Percentiles rank a stretch among this genome's conserved stretches.
Conservation (phyloP, 257 asterid genomes). For the Solanum tarapatanum region DNA sequence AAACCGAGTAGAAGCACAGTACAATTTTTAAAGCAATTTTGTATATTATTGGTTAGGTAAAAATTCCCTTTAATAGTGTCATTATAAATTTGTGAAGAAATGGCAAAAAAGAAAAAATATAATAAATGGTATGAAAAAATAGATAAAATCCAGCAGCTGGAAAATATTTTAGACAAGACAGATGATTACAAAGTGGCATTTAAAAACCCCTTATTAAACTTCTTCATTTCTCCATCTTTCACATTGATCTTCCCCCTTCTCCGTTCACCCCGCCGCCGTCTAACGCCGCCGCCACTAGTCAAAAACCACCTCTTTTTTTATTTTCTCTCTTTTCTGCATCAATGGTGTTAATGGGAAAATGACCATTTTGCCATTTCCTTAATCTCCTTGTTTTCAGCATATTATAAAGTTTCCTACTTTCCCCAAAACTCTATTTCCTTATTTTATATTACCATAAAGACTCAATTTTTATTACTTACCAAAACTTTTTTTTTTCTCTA, state of each 20-base stretch:
- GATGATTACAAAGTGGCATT: not conserved
- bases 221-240: not conserved
- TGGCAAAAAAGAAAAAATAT: not conserved
- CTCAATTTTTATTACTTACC: constrained; percentile 4
- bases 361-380: constrained; percentile 6
- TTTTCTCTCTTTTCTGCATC: not conserved
- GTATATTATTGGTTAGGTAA: not conserved
- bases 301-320: not conserved
- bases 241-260: not conserved
- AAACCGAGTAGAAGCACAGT: not conserved
- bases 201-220: not conserved
- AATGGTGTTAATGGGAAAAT: not conserved
- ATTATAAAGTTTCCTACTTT: not conserved
- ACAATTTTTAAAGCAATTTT: not conserved
- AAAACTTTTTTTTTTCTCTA: not conserved
- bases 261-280: not conserved
- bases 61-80: not conserved
- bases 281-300: not conserved
- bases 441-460: not conserved
- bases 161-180: not conserved
- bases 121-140: not conserved
- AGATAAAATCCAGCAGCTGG: not conserved
- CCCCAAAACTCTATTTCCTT: not conserved
- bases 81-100: not conserved
- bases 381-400: not conserved